Evolutionary conservation across 2,329 filamentous ascomycete species (phyloP), one percentile per base, ranked within the genome.

Genomic region (Ophiostoma himal-ulmi): DNA sequence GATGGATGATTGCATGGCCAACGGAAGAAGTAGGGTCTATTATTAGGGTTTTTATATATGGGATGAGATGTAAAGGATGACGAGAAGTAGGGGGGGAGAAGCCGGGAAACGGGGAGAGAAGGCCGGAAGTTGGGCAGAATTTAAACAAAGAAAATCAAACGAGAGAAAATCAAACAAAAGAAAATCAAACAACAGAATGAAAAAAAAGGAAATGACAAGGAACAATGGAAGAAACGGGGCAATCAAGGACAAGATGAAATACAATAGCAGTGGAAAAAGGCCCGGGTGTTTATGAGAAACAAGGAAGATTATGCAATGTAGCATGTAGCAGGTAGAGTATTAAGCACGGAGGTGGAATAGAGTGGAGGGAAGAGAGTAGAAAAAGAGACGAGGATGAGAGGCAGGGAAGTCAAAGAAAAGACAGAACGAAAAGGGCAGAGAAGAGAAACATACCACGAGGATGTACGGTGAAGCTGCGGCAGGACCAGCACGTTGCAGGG

Each of bases 401-500:
- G 6, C 17, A 13, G 37, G 37, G 37, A 10, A 39, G 3, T 11
- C 10, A 52, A 22, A 17, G n/a, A 52, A 17, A 57, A 57, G 22
- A 57, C n/a, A 57, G n/a, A 57, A 13, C 1, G 2, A 54, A 22
- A n/a, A 22, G 48, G n/a, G 8, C 7, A 22, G 8, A 11, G n/a
- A 22, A 54, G 22, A 11, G 20, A 22, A 26, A 13, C 11, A 14
- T 30, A 30, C 52, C 48, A 5, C 14, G 10, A 57, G 52, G 10
- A 57, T 57, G 52, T 26, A 57, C 52, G 52, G 52, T 57, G 52
- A 57, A 57, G 52, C 52, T 57, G 20, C 52, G 30, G 52, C 14
- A 57, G 52, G 52, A n/a, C 52, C 52, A n/a, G 26, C 52, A 57
- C 52, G 52, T 57, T 57, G 52, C 52, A 57, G 52, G 30, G n/a